Base-by-base conservation (phyloP, 768 basidiomycete species). In the Pulveroboletus sp. region DNA sequence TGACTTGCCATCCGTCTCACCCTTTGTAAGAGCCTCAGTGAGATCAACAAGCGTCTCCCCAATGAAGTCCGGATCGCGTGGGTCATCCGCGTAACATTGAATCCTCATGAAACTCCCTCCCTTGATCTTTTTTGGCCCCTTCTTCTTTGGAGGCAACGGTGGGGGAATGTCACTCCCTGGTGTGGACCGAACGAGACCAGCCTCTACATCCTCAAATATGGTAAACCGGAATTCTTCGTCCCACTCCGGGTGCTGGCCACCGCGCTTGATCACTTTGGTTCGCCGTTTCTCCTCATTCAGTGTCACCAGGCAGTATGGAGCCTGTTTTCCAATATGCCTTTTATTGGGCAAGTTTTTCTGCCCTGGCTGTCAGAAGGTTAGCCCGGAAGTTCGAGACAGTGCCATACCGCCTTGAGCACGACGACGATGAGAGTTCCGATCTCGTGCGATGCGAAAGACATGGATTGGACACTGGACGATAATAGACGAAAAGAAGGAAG, bases 231-330 rank as follows among this genome's bases (percentile, higher is more conserved):
- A 76, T 71, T 99, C 96, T 61, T 96, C 93, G 64, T 99, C 96
- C 94, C 96, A 99, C 71, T 93, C 93, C 6, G 96, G 96, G 68
- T 96, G 93, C 67, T 99, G 96, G 16, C 96, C 96, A 43, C 96
- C 96, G 26, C 92, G 86, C 65, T 90, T 94, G 67, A 97, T 86
- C n/a, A 92, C 83, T 67, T 87, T 91, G 5, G 95, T 98, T 44
- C 89, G 79, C 50, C 85, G 81, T 62, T 85, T 93, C 68, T 93
- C 86, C 43, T 83, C 83, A 63, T 90, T 86, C 45, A 93, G 73
- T 4, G 76, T 73, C 22, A 95, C 79, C 20, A 83, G 72, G 58
- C 93, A 96, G 69, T 95, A 99, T 0, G 96, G 96, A 67, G 97
- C 93, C 69, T 98, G 96, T 71, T 99, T 99, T 57, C 90, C 90